A percentile compares a stretch with the other conserved stretches of the same genome.
These are phyloP conservation scores for Geosmithia morbida DNA, from an alignment of 2,329 filamentous ascomycete species.

Conservation along the genomic window DNA sequence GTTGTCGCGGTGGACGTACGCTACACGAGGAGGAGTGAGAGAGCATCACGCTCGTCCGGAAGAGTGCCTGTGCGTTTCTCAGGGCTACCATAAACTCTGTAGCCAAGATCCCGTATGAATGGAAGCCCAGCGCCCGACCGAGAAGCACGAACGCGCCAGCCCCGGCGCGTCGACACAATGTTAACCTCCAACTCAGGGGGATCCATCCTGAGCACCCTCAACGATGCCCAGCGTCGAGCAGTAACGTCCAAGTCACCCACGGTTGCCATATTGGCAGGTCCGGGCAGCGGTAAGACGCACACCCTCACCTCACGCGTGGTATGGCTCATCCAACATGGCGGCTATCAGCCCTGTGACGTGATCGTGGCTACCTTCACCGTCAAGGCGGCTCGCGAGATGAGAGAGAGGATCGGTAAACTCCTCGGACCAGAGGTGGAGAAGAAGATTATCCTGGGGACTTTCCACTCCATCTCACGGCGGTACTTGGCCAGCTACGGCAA, in stretches of 20 bases:
- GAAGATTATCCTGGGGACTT: constrained; percentile 77
- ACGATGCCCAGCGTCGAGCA: constrained; percentile 38
- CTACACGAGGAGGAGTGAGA: background rate
- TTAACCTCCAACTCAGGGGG: constrained; percentile 8
- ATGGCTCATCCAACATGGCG: constrained; percentile 62
- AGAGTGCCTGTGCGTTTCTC: background rate
- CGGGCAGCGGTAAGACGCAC: constrained; percentile 79
- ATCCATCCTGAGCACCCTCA: constrained; percentile 32
- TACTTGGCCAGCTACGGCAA: constrained; percentile 78
- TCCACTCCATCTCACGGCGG: constrained; percentile 80
- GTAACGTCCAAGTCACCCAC: constrained; percentile 37
- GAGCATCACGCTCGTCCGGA: background rate
- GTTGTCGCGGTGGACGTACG: background rate
- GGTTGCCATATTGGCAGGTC: constrained; percentile 53
- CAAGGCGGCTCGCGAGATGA: constrained; percentile 90
- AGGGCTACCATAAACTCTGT: background rate
- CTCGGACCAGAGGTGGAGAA: constrained; percentile 65
- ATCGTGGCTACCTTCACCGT: constrained; percentile 96
- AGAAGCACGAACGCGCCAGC: background rate
- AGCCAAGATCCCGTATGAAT: background rate
- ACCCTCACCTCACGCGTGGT: constrained; percentile 87
- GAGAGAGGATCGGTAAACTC: constrained; percentile 66
- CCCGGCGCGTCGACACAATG: constrained; percentile 10
- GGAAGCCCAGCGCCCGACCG: background rate
- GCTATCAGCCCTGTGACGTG: constrained; percentile 69